Evolutionary conservation across 768 basidiomycete genomes (phyloP), one percentile per base, ranked within the genome.

Genomic region (Rhizopogon roseolus): DNA sequence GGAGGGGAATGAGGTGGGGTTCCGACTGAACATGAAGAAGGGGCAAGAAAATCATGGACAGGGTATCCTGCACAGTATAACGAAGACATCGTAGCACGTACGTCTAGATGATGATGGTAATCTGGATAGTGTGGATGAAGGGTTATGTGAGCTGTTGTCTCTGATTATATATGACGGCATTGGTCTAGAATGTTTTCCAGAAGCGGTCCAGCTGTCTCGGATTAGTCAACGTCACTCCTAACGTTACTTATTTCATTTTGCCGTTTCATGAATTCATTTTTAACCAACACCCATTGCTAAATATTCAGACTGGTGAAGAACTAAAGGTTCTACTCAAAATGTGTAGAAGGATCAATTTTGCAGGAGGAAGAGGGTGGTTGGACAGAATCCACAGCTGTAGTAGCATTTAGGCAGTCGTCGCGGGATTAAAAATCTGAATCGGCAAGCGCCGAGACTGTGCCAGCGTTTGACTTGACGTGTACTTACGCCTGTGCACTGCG

Each of bases 1-100:
- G 61, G 57, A 5, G 65, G 60, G 4, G 54, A 53, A 10, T 69
- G 57, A 22, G 71, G 61, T 53, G 63, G 61, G 43, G 58, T 67
- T 6, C 61, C 52, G 54, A 64, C 61, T 11, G 69, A 63, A 9
- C 61, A 32, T 28, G 48, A 29, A 14, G 52, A 19, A 14, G 49
- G 1, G 50, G 42, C 11, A 5, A 50, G 19, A n/a, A 42, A 29
- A 28, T 62, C 44, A 11, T 49, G 42, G 2, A 53, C 50, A 50
- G 39, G 39, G 41, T 50, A 50, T 28, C 29, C 50, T 50, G 32
- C 7, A 36, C 34, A 14, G 19, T 32, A 36, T 19, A 36, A 48
- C 22, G 14, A 2, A 3, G 46, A 16, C 46, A 48, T 48, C 5
- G 14, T 48, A 36, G 2, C 14, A 22, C 29, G 19, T 22, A 6